Percentiles rank a stretch among this genome's conserved stretches.
These are phyloP conservation scores for Verticillium nubilum DNA, from an alignment of 2,329 filamentous ascomycete species.

Conservation along the genomic window DNA sequence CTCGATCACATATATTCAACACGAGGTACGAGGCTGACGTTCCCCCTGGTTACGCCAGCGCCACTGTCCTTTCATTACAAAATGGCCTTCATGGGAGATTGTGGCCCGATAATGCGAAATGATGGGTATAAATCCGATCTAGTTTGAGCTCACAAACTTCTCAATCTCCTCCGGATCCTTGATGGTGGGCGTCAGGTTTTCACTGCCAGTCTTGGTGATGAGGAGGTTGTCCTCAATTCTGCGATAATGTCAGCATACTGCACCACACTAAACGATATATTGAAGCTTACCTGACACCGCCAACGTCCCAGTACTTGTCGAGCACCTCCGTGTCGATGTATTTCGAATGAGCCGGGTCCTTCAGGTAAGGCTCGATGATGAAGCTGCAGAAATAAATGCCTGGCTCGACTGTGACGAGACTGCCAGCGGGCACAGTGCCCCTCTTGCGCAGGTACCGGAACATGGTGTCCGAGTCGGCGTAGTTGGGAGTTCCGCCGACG, in stretches of 20 bases:
- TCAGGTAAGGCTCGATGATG: conserved; percentile 76
- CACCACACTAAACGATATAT: not conserved
- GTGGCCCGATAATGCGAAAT: not conserved
- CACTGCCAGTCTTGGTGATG: conserved; percentile 61
- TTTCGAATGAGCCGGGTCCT: conserved; percentile 64
- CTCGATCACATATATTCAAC: too few relatives aligned
- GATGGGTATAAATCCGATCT: not conserved
- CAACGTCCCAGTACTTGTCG: conserved; percentile 76
- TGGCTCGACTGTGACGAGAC: conserved; percentile 91
- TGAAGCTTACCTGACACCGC: conserved; percentile 57
- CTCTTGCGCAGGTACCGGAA: conserved; percentile 84
- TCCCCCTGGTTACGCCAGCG: too few relatives aligned
- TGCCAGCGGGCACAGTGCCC: conserved; percentile 64
- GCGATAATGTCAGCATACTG: not conserved
- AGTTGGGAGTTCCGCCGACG: conserved; percentile 72
- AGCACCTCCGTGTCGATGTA: conserved; percentile 73
- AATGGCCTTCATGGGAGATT: not conserved
- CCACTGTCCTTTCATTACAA: not conserved
- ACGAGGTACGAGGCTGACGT: too few relatives aligned
- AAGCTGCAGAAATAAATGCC: conserved; percentile 91
- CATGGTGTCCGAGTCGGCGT: conserved; percentile 72
- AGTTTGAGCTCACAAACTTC: conserved; percentile 28
- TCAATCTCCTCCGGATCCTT: conserved; percentile 64
- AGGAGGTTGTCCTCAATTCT: conserved; percentile 67
- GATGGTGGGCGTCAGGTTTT: conserved; percentile 67